Evolutionary conservation across 345 rosid genomes (phyloP).

Genomic region (thale cress (Arabidopsis thaliana)): DNA sequence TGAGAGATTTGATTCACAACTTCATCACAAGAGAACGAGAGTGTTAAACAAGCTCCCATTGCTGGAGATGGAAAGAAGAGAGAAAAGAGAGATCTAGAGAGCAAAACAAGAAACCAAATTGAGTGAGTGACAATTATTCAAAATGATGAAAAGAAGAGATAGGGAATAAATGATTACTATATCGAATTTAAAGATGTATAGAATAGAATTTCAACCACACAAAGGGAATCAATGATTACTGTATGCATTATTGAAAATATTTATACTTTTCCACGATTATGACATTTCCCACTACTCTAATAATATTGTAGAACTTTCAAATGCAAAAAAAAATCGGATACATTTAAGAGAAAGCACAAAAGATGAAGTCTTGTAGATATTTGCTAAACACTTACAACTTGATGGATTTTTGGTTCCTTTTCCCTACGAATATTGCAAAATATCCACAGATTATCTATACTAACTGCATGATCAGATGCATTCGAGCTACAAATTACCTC

Average conservation of each 20-base stretch:
- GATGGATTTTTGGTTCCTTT: not conserved
- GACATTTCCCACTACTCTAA: not conserved
- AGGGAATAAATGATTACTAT: not conserved
- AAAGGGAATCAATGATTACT: not conserved
- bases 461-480: not conserved
- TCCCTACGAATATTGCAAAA: not conserved
- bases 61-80: not conserved
- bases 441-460: not conserved
- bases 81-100: not conserved
- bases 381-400: not conserved
- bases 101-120: not conserved
- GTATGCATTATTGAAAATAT: not conserved
- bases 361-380: not conserved
- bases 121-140: not conserved
- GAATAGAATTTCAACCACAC: not conserved
- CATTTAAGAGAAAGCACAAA: not conserved
- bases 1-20: not conserved
- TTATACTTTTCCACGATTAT: not conserved
- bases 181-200: not conserved
- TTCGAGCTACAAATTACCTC: slow-evolving; percentile 3
- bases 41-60: not conserved
- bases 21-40: not conserved
- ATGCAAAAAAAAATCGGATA: not conserved
- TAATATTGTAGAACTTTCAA: not conserved
- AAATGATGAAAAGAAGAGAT: not conserved